Base-by-base conservation (phyloP, 805 yeast genomes). In the Starmerella powellii region DNA sequence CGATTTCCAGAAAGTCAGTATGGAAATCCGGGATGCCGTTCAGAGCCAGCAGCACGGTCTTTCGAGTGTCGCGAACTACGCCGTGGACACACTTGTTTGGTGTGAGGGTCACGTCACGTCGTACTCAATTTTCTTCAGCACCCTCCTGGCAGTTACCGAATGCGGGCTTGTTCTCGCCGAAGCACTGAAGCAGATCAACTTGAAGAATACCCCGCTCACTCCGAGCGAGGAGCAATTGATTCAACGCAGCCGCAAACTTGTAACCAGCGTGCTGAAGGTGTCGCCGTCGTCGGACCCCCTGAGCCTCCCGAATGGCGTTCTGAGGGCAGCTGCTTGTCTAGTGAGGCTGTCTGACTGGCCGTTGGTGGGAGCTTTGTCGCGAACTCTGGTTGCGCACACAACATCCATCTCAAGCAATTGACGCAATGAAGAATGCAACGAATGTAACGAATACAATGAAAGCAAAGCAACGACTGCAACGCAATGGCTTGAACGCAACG, bases 21-120 rank as follows among this genome's bases (percentile, higher is more conserved):
- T 36, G 13, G 60, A 57, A 31, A 49, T 63, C 19, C 48, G 50
- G 24, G 43, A 39, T 20, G 45, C 52, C 16, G 42, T 50, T 17
- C 46, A 46, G 15, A 42, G 40, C 29, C 53, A 56, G 41, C 55
- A 57, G 23, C 27, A 33, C 16, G 60, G 58, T 2, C 50, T 63
- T 15, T 36, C 57, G n/a, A 60, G 56, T 29, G 63, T 65, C 3
- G 65, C 66, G 4, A 54, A 56, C 6, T 60, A 61, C 32, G 62
- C 65, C 5, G 60, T 64, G 2, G 67, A 63, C 40, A 60, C 63
- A 3, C 51, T 63, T 10, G 59, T 63, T 6, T 52, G 63, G 39
- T 60, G 62, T 54, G 65, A 62, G 37, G 62, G 62, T 38, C 62
- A 63, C 36, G 56, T 59, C 32, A 50, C 54, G n/a, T 56, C 59